A percentile compares a stretch with the other conserved stretches of the same genome.
phyloP scores from a whole-genome alignment of 23 red algal genomes.

The Cyanidiococcus yangmingshanensis region DNA sequence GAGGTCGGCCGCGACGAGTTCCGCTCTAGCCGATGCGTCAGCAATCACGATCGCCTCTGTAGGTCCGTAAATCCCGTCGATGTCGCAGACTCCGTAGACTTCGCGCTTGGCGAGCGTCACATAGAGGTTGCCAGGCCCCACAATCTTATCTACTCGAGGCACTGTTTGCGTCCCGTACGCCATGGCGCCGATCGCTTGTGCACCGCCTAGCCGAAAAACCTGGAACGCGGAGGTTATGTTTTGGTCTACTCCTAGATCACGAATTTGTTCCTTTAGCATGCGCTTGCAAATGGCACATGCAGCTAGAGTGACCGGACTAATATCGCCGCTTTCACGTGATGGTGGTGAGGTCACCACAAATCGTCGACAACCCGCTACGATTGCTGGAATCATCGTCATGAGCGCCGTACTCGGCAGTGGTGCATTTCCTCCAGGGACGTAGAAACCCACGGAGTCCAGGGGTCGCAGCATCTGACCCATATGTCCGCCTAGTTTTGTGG shows the following conservation, averaged over 20 bases:
- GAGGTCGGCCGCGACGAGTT: conserved; percentile 69
- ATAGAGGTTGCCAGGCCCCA: conserved; percentile 91
- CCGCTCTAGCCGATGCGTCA: conserved; percentile 47
- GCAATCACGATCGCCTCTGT: conserved; percentile 83
- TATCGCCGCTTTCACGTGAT: neutral
- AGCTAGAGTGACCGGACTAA: conserved; percentile 21
- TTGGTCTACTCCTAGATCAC: neutral
- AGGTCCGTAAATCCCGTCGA: conserved; percentile 82
- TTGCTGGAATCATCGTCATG: conserved; percentile 76
- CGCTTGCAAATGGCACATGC: conserved; percentile 29
- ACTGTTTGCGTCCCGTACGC: conserved; percentile 85
- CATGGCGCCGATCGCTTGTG: conserved; percentile 85
- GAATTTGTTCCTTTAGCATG: conserved; percentile 18
- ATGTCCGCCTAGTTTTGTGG: conserved; percentile 54
- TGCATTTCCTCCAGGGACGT: conserved; percentile 97
- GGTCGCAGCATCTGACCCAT: conserved; percentile 70
- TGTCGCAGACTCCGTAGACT: conserved; percentile 73
- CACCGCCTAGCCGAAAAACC: conserved; percentile 76
- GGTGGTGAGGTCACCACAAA: conserved; percentile 77
- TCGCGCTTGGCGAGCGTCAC: conserved; percentile 81
- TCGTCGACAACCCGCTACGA: conserved; percentile 58
- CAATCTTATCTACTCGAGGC: conserved; percentile 89
- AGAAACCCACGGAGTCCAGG: conserved; percentile 78
- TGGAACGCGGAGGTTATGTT: conserved; percentile 34
- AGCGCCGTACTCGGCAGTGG: conserved; percentile 80